Percentiles rank a stretch among this genome's conserved stretches.
Conservation (phyloP, 164 flowering plant species). For the Magnolia changhungtana region DNA sequence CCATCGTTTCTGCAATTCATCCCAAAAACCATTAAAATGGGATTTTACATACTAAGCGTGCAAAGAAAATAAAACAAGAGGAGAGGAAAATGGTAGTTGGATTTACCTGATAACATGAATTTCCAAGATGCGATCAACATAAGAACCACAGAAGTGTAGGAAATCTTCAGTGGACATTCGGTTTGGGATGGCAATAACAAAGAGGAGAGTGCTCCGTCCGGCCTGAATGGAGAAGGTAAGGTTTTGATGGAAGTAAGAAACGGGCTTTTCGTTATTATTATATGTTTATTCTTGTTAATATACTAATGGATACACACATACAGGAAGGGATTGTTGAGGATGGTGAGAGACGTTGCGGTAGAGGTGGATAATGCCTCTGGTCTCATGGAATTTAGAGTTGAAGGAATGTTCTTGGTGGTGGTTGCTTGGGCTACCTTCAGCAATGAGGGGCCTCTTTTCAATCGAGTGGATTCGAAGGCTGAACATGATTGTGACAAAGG, state of each 20-base stretch:
- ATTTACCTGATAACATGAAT: constrained; percentile 62
- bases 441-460: constrained; percentile 40
- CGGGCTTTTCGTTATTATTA: background rate
- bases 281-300: no score
- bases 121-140: constrained; percentile 41
- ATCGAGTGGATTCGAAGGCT: constrained; percentile 73
- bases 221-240: background rate
- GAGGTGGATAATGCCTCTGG: constrained; percentile 75
- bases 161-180: constrained; percentile 64
- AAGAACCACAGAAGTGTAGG: constrained; percentile 56
- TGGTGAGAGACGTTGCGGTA: constrained; percentile 49
- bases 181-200: constrained; percentile 80
- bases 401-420: background rate
- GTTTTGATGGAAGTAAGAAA: background rate
- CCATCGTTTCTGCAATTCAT: constrained; percentile 59
- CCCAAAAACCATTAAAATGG: background rate
- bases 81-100: background rate
- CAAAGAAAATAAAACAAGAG: background rate
- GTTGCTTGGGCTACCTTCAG: constrained; percentile 7
- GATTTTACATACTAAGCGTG: background rate
- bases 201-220: constrained; percentile 39
- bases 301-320: background rate
- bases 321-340: constrained; percentile 11
- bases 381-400: constrained; percentile 34
- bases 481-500: constrained; percentile 36